Evolutionary conservation across 2,329 filamentous ascomycete genomes (phyloP), one percentile per base, ranked within the genome.

Genomic region (Curvularia sp.): DNA sequence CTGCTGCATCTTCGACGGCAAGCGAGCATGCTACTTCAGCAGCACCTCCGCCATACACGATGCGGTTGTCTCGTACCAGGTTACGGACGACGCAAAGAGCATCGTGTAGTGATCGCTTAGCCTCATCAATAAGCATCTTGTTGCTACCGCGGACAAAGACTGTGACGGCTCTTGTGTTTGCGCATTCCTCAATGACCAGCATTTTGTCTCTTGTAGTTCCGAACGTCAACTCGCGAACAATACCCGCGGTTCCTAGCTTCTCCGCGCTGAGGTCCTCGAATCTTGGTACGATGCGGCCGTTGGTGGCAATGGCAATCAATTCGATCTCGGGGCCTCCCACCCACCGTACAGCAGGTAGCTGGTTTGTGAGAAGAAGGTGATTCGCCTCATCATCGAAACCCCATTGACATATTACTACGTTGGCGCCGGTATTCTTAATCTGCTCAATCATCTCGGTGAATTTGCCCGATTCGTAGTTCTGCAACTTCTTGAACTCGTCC

Each of bases 71-170:
- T 61, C 87, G 88, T 49, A 99, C 95, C 45, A 99, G 84, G 81
- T 99, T 99, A 71, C 96, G 90, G 51, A 99, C 95, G 48, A 99
- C 95, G 76, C 96, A 99, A 49, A 99, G 88, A 57, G 95, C 95
- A 79, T 99, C 95, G 78, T 99, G 96, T 58, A 99, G 85, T 48
- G 95, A 98, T 71, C 96, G 89, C 83, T 97, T 97, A 53, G 96
- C 96, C 80, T 99, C 96, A 75, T 99, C 96, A 77, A 99, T 98
- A 78, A 99, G 97, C 95, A 99, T 99, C 85, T 98, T 99, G 86
- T 99, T 99, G 84, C 93, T 96, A 73, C 95, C 95, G 73, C 95
- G 86, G 60, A 99, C 91, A 78, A 99, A 99, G 54, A 96, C 88
- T 2, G 95, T 99, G 60, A 99, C 96, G 43, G 95, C 95, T 72